phyloP scores from a whole-genome alignment of 75 land plant genomes.

The Cryptomeria japonica region DNA sequence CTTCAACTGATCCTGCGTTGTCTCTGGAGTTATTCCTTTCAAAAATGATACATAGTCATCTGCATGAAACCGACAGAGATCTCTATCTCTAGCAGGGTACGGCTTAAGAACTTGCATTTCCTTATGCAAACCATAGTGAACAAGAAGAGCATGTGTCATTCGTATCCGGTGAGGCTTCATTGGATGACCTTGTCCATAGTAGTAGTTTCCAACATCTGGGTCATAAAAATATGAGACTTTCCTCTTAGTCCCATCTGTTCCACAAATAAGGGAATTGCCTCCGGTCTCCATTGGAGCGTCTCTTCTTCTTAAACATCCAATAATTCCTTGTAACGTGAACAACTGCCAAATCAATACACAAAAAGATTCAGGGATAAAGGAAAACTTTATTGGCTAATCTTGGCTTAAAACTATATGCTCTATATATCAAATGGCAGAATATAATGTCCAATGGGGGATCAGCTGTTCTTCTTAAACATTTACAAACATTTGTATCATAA shows the following conservation, averaged over 20 bases:
- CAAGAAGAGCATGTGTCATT: conserved; percentile 75
- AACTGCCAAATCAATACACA: not conserved
- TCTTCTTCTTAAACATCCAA: not conserved
- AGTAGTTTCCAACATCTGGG: conserved; percentile 72
- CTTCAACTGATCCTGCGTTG: conserved; percentile 47
- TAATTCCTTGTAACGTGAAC: not conserved
- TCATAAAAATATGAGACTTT: conserved; percentile 66
- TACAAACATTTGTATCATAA: not conserved
- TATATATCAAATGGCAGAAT: not conserved
- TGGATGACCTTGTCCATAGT: conserved; percentile 70
- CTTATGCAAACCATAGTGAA: conserved; percentile 53
- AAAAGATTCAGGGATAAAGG: not conserved
- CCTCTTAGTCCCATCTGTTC: conserved; percentile 61
- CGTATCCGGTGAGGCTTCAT: conserved; percentile 79
- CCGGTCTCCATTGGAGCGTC: conserved; percentile 37
- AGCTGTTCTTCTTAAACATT: not conserved
- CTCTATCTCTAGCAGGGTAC: conserved; percentile 53
- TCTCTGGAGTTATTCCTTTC: conserved; percentile 45
- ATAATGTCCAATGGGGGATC: not conserved
- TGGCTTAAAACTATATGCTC: not conserved
- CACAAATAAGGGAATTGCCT: conserved; percentile 48
- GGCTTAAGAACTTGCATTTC: conserved; percentile 58
- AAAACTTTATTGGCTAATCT: not conserved
- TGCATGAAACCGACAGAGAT: conserved; percentile 67
- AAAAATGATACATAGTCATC: conserved; percentile 68